Base-by-base conservation (phyloP, 2,329 filamentous ascomycete species). In the Thelonectria olida region DNA sequence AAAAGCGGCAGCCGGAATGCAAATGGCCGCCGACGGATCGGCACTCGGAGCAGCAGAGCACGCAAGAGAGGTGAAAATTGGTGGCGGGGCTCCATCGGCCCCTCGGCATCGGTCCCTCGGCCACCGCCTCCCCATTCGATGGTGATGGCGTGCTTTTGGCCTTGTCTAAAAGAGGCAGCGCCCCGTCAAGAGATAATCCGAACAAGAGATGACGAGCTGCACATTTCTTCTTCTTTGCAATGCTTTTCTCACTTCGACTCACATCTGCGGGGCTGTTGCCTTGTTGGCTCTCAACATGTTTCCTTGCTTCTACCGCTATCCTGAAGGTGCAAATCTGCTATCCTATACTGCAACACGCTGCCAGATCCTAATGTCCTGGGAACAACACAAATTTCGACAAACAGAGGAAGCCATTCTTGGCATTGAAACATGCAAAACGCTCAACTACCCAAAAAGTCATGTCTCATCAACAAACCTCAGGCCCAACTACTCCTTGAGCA, bases 401-500 rank as follows among this genome's bases (percentile, higher is more conserved):
- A 20, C 34, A 63, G 49, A 63, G 48, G 25, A 55, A 57, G 5
- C 38, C 27, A 48, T 48, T 57, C 36, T 45, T 54, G 36, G 54
- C 41, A 39, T 45, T 13, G 20, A 47, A 55, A 58, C 27, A 27
- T 45, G 44, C 53, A 55, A 63, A n/a, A n/a, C 10, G 31, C 31
- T 34, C 65, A 65, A 68, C 67, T 65, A 65, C 54, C 41, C 51
- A 54, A 62, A 63, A 10, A 28, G 45, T 68, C 70, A 53, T 70
- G 34, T 66, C 64, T 71, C 63, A 59, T 66, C 54, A 62, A 62
- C n/a, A 23, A 42, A 49, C 49, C 60, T 52, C 17, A 45, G 49
- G 58, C 51, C 38, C 39, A 20, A 44, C 61, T 72, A 71, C 61
- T 81, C 72, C 65, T 80, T 76, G 47, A 86, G 68, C 64, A 81